A percentile compares a stretch with the other conserved stretches of the same genome.
Conservation (phyloP, 2,329 filamentous ascomycete genomes). For the Phoma sp. region DNA sequence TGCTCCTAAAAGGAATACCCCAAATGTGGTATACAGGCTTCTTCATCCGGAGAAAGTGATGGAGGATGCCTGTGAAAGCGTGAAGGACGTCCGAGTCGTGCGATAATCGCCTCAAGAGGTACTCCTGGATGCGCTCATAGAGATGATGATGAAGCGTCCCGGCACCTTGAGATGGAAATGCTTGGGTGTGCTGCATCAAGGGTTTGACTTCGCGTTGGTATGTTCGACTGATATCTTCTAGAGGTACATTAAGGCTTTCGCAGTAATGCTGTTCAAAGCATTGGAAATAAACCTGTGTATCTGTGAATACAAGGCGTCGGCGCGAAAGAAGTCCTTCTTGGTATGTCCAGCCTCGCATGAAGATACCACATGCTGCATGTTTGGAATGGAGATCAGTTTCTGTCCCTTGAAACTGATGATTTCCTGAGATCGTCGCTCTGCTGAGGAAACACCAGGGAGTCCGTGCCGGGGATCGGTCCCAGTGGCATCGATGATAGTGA, state of each 20-base stretch:
- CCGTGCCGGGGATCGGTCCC: not conserved
- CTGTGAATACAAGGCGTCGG: slow-evolving; percentile 47
- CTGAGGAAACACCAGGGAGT: slow-evolving; percentile 1
- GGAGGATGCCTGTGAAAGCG: not conserved
- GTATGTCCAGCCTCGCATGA: slow-evolving; percentile 49
- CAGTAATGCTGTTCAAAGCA: slow-evolving; percentile 21
- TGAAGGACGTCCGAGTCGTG: slow-evolving; percentile 1
- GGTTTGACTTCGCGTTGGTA: not conserved
- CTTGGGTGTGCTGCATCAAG: not conserved
- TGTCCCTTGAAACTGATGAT: not conserved
- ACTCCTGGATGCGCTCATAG: not conserved
- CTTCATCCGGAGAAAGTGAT: not conserved
- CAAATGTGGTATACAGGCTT: slow-evolving; percentile 1
- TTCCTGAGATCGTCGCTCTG: not conserved
- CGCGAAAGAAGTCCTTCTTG: slow-evolving; percentile 48
- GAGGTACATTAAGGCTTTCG: not conserved
- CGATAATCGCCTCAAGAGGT: not conserved
- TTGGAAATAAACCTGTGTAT: slow-evolving; percentile 41
- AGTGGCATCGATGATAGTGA: slow-evolving; percentile 13
- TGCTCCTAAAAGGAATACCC: not conserved
- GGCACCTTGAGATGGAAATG: not conserved
- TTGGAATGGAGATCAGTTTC: not conserved
- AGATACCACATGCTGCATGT: slow-evolving; percentile 8
- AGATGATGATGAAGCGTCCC: not conserved
- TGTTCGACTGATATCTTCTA: not conserved